These are phyloP conservation scores for Sungouiozyma ichnusensis DNA, from an alignment of 805 yeast genomes.

Conservation along the genomic window DNA sequence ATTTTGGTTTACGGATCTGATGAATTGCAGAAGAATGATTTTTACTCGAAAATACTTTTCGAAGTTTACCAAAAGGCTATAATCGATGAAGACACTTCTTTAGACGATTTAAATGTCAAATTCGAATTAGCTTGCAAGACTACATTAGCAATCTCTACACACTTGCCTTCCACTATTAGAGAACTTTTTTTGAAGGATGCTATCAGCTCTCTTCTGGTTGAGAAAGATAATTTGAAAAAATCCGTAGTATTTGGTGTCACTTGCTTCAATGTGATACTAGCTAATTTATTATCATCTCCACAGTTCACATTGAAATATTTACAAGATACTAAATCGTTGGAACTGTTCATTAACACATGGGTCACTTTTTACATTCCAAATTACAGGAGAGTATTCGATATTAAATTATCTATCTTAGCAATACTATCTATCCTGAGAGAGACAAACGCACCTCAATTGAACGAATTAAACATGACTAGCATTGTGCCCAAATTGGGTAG, in stretches of 20 bases:
- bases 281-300: constrained; percentile 56
- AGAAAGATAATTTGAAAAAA: constrained; percentile 18
- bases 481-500: constrained; percentile 41
- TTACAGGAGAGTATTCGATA: constrained; percentile 65
- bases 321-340: constrained; percentile 34
- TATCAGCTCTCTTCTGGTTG: constrained; percentile 26
- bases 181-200: constrained; percentile 37
- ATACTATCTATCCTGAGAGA: constrained; percentile 38
- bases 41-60: constrained; percentile 39
- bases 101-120: constrained; percentile 46
- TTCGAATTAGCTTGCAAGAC: constrained; percentile 58
- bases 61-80: constrained; percentile 39
- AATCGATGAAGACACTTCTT: constrained; percentile 37
- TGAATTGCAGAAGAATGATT: constrained; percentile 37
- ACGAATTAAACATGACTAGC: constrained; percentile 27
- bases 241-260: constrained; percentile 26
- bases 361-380: constrained; percentile 31
- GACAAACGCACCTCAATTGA: constrained; percentile 22
- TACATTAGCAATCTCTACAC: constrained; percentile 44
- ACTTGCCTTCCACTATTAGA: constrained; percentile 34
- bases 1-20: constrained; percentile 52
- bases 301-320: constrained; percentile 41
- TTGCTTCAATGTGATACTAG: constrained; percentile 44
- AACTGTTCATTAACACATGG: constrained; percentile 42
- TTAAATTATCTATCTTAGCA: constrained; percentile 66